Base-by-base conservation (phyloP, 352 stramenopile genomes). In the Saprolegnia diclina region DNA sequence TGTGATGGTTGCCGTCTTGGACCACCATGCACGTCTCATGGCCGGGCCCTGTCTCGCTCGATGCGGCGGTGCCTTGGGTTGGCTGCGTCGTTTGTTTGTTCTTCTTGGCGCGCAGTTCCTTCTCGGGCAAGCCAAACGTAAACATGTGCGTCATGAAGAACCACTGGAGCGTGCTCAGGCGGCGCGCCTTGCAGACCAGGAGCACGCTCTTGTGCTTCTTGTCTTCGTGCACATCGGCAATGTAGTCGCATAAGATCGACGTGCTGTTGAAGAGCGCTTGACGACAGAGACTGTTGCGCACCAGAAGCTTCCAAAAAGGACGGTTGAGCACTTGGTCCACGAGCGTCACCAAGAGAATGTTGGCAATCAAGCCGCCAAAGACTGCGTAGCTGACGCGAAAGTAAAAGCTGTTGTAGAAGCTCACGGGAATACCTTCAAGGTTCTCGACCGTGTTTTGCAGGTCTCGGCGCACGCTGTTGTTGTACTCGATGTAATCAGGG, bases 111-210 rank as follows among this genome's bases (percentile, higher is more conserved):
- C n/a, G 14, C 35, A 69, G 6, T 24, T 69, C 63, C 26, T 69
- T 69, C 21, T 69, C 63, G 35, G 63, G 63, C 18, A 69, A 22
- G 14, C 38, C 63, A 69, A 69, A 69, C 10, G 29, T 54, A 16
- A 69, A n/a, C 45, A 69, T 61, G 63, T 69, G 63, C 21, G 19
- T 57, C 63, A 62, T 69, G 29, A 69, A 69, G n/a, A 61, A 69
- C 63, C 63, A 69, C 40, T 69, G 63, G 2, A 69, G 29, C 37
- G 63, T 69, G 35, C 63, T 69, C 21, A 61, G 42, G 1, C 63
- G 63, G 3, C 63, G 44, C 9, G 63, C 48, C 11, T 61, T 57
- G 38, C 42, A 61, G 11, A 26, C n/a, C 19, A 69, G 18, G 37
- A 69, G 18, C 1, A n/a, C 11, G 24, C 3, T n/a, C 19, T 59